Evolutionary conservation across 306 rosid genomes (phyloP), one percentile per base, ranked within the genome.

Genomic region (Cucurbita argyrosperma): DNA sequence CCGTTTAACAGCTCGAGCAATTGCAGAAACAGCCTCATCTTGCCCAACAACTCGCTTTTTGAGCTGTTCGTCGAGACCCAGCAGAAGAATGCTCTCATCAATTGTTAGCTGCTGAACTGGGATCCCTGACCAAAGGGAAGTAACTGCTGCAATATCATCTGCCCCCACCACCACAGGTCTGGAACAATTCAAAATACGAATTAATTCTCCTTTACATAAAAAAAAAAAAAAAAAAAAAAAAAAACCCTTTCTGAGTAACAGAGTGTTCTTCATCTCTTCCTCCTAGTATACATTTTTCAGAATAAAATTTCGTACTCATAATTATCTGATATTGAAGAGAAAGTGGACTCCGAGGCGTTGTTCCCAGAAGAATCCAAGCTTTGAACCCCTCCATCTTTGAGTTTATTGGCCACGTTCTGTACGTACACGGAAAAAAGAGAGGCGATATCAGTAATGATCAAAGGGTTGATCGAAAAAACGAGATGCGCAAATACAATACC

Each of bases 331-430:
- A 79, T 60, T 18, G 87, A 78, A 80, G 92, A 79, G 72, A 85
- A 76, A 82, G 80, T 54, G 19, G 92, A 83, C 82, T 87, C 87
- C 56, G 79, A 61, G 61, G 68, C 56, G 71, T 79, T 79, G 51
- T 87, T 92, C 71, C 30, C 80, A 18, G 77, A 55, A 76, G 78
- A 80, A 30, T 80, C 87, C 82, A 79, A 74, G 83, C 81, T 84
- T 60, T 84, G 80, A 63, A 83, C 79, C 11, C 84, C 76, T 53
- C 77, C 83, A 54, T 84, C 76, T 83, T 80, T 86, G 50, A 82
- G 82, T 79, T 83, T 84, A 86, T 85, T 88, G 59, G 88, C 84
- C 79, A 79, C 82, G 74, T 83, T 78, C 90, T 81, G 83, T 50
- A 23, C 21, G 57, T 23, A 84, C 35, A 76, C 47, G 80, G 76